Base-by-base conservation (phyloP, 495 filamentous ascomycete species). In the Lepraria neglecta region DNA sequence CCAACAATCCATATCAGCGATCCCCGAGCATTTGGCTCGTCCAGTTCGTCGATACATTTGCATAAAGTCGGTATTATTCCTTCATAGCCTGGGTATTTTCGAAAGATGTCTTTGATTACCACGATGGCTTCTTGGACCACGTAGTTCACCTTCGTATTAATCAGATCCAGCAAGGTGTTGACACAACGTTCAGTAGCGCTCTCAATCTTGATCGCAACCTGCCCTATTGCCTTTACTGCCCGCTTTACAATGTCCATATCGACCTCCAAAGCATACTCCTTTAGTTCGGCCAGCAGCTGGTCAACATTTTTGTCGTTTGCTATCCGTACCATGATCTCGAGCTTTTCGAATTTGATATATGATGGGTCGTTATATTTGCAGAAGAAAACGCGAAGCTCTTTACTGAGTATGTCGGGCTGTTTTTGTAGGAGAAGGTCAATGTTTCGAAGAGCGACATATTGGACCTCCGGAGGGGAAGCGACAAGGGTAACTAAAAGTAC, bases 331-430 rank as follows among this genome's bases (percentile, higher is more conserved):
- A 98, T 97, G 60, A 97, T 97, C 69, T 98, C 94, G 50, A 98
- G 84, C 64, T 98, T 98, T 73, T 96, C 86, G 35, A 98, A 83
- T 71, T 98, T 98, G 73, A 98, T 87, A 69, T 98, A 98, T 17
- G 90, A 91, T 2, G 94, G 94, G 69, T 98, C 94, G 71, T 98
- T 97, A 77, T 98, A 98, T 77, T 98, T 98, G 86, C 94, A 98
- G 77, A 97, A 98, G 77, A 98, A 98, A 3, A 98, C 94, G 52
- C 94, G 85, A 56, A 98, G 85, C 74, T 98, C 94, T 72, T 97
- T 97, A 76, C 89, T 94, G 2, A 98, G 78, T 54, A 98, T 96
- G 69, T 95, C 92, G 3, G 94, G 92, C 66, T 96, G 90, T 65
- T 95, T 92, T 73, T 98, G 94, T 40, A 98, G 79, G 6, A 98